Evolutionary conservation across 495 filamentous ascomycete species (phyloP).

Genomic region (Penicillium coffeae): DNA sequence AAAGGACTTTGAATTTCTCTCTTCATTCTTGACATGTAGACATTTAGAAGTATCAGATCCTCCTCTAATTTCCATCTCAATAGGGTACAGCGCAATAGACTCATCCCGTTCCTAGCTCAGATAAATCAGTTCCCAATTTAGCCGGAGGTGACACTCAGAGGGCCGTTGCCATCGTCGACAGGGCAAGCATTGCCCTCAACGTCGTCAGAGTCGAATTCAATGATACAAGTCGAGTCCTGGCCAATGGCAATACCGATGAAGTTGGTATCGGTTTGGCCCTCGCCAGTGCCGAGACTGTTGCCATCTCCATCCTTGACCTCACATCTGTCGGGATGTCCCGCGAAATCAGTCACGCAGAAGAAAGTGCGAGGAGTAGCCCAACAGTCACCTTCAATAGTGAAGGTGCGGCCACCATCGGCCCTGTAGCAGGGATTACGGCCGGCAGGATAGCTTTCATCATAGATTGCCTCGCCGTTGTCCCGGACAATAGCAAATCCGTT

Average conservation of each 20-base stretch:
- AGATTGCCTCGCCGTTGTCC: slow-evolving; percentile 15
- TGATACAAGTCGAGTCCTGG: slow-evolving; percentile 16
- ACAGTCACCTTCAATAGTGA: slow-evolving; percentile 21
- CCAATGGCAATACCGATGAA: slow-evolving; percentile 19
- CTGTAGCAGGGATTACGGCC: slow-evolving; percentile 17
- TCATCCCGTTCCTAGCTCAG: no score
- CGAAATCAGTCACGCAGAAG: slow-evolving; percentile 15
- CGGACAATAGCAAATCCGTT: slow-evolving; percentile 16
- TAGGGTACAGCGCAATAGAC: no score
- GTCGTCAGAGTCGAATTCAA: slow-evolving; percentile 15
- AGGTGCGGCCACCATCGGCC: slow-evolving; percentile 15
- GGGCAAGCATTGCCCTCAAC: slow-evolving; percentile 10
- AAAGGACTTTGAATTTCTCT: no score
- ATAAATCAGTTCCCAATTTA: no score
- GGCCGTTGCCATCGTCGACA: slow-evolving; percentile 18
- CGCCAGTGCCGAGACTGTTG: slow-evolving; percentile 12
- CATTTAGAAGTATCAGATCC: no score
- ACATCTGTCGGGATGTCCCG: slow-evolving; percentile 15
- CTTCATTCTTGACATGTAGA: no score
- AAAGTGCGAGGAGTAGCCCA: slow-evolving; percentile 17
- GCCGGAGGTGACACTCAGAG: slow-evolving; percentile 14
- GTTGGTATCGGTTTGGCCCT: slow-evolving; percentile 12
- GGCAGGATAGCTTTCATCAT: slow-evolving; percentile 12
- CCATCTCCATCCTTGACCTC: slow-evolving; percentile 17
- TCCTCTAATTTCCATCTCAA: no score